These are phyloP conservation scores for Lactarius quietus DNA, from an alignment of 768 basidiomycete genomes.

Conservation along the genomic window DNA sequence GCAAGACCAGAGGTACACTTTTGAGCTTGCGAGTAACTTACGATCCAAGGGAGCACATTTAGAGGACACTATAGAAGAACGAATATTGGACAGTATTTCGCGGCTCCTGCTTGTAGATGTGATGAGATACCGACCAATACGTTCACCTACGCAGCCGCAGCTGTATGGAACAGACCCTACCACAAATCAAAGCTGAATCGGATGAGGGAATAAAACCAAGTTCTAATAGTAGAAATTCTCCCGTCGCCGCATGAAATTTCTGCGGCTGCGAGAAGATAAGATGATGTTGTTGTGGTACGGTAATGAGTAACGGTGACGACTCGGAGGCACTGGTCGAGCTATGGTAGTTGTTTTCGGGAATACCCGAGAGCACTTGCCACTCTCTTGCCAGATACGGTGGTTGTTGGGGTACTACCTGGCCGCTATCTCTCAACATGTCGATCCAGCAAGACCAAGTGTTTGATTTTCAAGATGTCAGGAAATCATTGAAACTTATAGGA, in stretches of 20 bases:
- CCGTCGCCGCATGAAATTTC: too few species aligned
- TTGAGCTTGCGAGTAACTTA: background rate
- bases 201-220: background rate
- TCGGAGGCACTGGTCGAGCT: too few species aligned
- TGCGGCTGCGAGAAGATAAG: background rate
- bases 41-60: background rate
- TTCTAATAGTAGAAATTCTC: too few species aligned
- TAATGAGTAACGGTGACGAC: too few species aligned
- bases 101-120: background rate
- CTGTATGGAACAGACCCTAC: background rate
- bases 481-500: slow-evolving; percentile 18
- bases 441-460: background rate
- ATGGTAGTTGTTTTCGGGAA: background rate
- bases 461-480: background rate
- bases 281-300: too few species aligned
- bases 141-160: background rate
- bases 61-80: background rate
- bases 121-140: background rate
- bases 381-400: too few species aligned
- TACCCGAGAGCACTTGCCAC: background rate
- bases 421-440: too few species aligned
- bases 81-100: background rate
- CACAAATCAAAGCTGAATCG: background rate
- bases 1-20: background rate
- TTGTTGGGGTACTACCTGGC: too few species aligned